Evolutionary conservation across 768 basidiomycete species (phyloP).

Genomic region (Rubroboletus pulcherrimus): DNA sequence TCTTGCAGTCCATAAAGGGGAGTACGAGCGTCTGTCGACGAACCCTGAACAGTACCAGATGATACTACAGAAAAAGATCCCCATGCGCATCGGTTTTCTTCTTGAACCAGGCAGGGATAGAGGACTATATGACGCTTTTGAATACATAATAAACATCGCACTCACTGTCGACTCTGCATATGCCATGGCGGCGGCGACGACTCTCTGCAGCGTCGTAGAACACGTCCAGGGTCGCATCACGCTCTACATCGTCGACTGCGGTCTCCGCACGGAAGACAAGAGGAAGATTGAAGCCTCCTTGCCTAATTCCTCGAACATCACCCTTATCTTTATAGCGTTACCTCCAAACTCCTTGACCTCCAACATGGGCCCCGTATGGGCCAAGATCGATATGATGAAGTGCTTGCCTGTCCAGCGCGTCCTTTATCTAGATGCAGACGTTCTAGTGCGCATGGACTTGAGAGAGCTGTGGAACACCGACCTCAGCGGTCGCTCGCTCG

Average conservation of each 20-base stretch:
- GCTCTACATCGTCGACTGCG: slow-evolving; percentile 50
- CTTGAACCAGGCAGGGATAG: slow-evolving; percentile 6
- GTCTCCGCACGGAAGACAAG: slow-evolving; percentile 36
- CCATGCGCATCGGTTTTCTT: slow-evolving; percentile 53
- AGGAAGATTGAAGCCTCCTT: slow-evolving; percentile 31
- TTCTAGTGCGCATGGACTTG: slow-evolving; percentile 41
- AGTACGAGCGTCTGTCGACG: slow-evolving; percentile 42
- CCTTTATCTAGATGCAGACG: slow-evolving; percentile 53
- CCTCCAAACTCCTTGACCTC: slow-evolving; percentile 29
- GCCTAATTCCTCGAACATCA: slow-evolving; percentile 28
- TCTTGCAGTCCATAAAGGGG: slow-evolving; percentile 44
- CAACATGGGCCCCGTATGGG: slow-evolving; percentile 39
- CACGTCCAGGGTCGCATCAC: slow-evolving; percentile 38
- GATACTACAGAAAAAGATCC: slow-evolving; percentile 45
- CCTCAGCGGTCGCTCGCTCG: slow-evolving; percentile 39
- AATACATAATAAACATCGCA: slow-evolving; percentile 48
- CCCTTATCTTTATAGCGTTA: slow-evolving; percentile 41
- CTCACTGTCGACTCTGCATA: slow-evolving; percentile 42
- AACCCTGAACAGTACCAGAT: slow-evolving; percentile 44
- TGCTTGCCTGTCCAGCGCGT: slow-evolving; percentile 48
- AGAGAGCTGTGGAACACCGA: slow-evolving; percentile 43
- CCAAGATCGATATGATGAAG: slow-evolving; percentile 46
- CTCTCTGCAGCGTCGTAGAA: slow-evolving; percentile 40
- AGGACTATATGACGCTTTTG: slow-evolving; percentile 26
- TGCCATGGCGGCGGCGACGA: slow-evolving; percentile 47